Evolutionary conservation across 1,139 yeast genomes (phyloP), one percentile per base, ranked within the genome.

Genomic region (Hemisphaericaspora xylofermentans): DNA sequence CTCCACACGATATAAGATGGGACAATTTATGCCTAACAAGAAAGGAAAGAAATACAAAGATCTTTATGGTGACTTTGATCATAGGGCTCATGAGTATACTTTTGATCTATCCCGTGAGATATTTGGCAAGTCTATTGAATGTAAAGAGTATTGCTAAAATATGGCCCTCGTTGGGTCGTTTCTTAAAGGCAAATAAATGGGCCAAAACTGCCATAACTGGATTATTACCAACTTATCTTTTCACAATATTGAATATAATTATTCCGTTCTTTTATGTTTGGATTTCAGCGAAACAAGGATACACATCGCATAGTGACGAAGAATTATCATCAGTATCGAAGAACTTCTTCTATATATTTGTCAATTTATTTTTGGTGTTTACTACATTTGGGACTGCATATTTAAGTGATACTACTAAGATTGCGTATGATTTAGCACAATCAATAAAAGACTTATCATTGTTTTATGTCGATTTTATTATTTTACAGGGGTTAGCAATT

Each of bases 1-100:
- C 96, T 1, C 95, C 96, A 2, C 83, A 82, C 47, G 96, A 88
- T 58, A 81, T 88, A 17, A 72, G 84, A 39, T 88, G 96, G 96
- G 78, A 80, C 35, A 85, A 86, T 52, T 63, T 87, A 33, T 76
- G 82, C 50, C 61, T 86, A 55, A 72, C 86, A 10, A 67, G 83
- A 34, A 63, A 61, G 36, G 77, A 82, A 50, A 68, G 88, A 26
- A 65, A 83, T 43, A 43, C 78, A 2, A 67, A 88, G 41, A 77
- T 80, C 9, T 83, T 84, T 47, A 39, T 76, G 2, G 80, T 88
- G 18, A 85, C 91, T 6, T 47, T 82, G 12, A 57, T 81, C 25
- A 84, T 86, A 46, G 81, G 85, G 12, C 51, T 84, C 2, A 64
- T 82, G 26, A 82, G 89, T 39, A 72, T 84, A 14, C 71, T 84